Conservation (phyloP, 805 yeast species). For the Kazachstania bromeliacearum region DNA sequence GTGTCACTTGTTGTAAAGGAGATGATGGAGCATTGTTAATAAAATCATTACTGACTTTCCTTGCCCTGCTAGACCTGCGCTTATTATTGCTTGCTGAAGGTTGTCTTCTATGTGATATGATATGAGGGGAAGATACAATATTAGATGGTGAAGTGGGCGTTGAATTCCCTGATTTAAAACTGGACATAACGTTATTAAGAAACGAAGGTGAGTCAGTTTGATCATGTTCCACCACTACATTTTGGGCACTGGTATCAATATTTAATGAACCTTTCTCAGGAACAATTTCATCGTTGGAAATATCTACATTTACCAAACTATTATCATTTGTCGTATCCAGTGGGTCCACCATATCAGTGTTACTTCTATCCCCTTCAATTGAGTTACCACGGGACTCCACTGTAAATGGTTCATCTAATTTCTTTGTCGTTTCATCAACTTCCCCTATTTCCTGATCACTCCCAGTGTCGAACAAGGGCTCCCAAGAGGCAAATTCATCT, state of each 20-base stretch:
- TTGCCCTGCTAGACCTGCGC: constrained; percentile 2
- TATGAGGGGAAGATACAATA: constrained; percentile 16
- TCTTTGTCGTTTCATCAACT: neutral
- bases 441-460: constrained; percentile 1
- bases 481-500: constrained; percentile 2
- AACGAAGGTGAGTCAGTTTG: constrained; percentile 11
- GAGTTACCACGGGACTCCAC: neutral
- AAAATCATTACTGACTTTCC: constrained; percentile 8
- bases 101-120: constrained; percentile 26
- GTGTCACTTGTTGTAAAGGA: constrained; percentile 14
- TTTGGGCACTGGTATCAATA: too few relatives aligned
- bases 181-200: constrained; percentile 6
- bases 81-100: constrained; percentile 11
- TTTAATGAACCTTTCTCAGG: too few relatives aligned
- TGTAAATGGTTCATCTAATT: constrained; percentile 1
- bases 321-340: too few relatives aligned
- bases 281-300: too few relatives aligned
- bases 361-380: too few relatives aligned
- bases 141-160: neutral
- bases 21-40: constrained; percentile 5
- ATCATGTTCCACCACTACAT: too few relatives aligned
- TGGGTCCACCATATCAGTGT: too few relatives aligned
- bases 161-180: constrained; percentile 4
- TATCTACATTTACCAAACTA: too few relatives aligned
- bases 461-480: constrained; percentile 5